Conservation (phyloP, 371 early-diverging fungal genomes). For the Apophysomyces trapeziformis region DNA sequence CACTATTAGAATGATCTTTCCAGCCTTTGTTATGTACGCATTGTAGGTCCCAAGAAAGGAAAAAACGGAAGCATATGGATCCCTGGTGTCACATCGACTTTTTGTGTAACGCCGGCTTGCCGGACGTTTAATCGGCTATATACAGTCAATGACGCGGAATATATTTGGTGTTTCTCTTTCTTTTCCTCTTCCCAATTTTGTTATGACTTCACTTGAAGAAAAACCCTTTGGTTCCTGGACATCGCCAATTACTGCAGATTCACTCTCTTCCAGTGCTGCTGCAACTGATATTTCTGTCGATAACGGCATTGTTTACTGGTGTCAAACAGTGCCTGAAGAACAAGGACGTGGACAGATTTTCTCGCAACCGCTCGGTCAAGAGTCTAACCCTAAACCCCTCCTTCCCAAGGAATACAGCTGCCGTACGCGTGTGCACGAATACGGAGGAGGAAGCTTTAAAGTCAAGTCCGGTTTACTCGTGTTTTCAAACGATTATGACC, state of each 20-base stretch:
- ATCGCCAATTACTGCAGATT: conserved; percentile 49
- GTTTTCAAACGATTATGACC: conserved; percentile 66
- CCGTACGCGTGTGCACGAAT: conserved; percentile 72
- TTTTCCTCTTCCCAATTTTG: conserved; percentile 13
- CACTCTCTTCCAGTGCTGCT: conserved; percentile 31
- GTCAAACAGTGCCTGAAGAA: conserved; percentile 37
- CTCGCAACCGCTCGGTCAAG: conserved; percentile 18
- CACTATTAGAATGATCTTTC: no score
- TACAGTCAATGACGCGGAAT: no score
- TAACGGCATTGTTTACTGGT: conserved; percentile 40
- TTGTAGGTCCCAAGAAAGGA: no score
- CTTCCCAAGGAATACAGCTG: conserved; percentile 45
- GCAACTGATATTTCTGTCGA: conserved; percentile 39
- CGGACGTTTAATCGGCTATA: no score
- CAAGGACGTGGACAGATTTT: conserved; percentile 52
- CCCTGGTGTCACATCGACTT: no score
- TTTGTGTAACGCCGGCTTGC: no score
- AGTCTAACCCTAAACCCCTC: conserved; percentile 15
- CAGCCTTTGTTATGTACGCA: no score
- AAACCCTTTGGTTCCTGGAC: conserved; percentile 53
- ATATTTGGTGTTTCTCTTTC: background rate
- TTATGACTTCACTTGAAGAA: conserved; percentile 13
- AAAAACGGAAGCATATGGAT: no score
- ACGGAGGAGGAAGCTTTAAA: conserved; percentile 71
- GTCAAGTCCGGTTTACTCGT: conserved; percentile 60